These are phyloP conservation scores for Cladophialophora yegresii DNA, from an alignment of 2,329 filamentous ascomycete genomes.

Conservation along the genomic window DNA sequence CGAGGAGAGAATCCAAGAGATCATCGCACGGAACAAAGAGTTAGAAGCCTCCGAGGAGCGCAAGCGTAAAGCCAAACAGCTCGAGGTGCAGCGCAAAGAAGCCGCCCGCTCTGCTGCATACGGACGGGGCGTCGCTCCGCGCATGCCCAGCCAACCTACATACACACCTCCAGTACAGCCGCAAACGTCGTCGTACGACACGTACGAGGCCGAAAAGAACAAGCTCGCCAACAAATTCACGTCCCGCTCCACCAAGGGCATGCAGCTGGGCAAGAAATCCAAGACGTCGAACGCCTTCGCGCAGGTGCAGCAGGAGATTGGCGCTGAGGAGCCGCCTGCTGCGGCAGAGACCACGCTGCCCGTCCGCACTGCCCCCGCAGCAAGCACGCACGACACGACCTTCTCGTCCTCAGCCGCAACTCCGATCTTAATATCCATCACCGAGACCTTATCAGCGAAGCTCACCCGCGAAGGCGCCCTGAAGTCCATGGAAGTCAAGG, in stretches of 20 bases:
- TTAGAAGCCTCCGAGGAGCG: conserved; percentile 96
- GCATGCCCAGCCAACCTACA: conserved; percentile 80
- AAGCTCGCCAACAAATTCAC: conserved; percentile 72
- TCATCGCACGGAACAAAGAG: conserved; percentile 98
- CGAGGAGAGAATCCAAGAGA: conserved; percentile 98
- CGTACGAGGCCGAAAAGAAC: conserved; percentile 97
- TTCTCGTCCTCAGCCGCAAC: conserved; percentile 72
- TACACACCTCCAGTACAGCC: conserved; percentile 80
- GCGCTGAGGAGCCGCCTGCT: conserved; percentile 61
- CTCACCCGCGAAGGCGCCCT: conserved; percentile 84
- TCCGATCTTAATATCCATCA: conserved; percentile 82
- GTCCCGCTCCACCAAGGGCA: conserved; percentile 82
- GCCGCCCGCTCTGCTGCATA: conserved; percentile 68
- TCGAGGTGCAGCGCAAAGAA: conserved; percentile 98
- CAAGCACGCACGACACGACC: conserved; percentile 50
- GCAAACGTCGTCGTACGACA: conserved; percentile 69
- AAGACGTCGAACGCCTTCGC: conserved; percentile 98
- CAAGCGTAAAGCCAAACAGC: conserved; percentile 96
- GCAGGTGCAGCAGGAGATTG: conserved; percentile 86
- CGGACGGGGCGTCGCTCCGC: conserved; percentile 62
- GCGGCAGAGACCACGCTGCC: conserved; percentile 48
- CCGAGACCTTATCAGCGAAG: conserved; percentile 86
- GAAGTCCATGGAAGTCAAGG: conserved; percentile 84
- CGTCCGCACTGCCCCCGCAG: conserved; percentile 52
- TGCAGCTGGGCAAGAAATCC: conserved; percentile 98